Evolutionary conservation across 441 rosid genomes (phyloP), one percentile per base, ranked within the genome.

Genomic region (Manihot esculenta): DNA sequence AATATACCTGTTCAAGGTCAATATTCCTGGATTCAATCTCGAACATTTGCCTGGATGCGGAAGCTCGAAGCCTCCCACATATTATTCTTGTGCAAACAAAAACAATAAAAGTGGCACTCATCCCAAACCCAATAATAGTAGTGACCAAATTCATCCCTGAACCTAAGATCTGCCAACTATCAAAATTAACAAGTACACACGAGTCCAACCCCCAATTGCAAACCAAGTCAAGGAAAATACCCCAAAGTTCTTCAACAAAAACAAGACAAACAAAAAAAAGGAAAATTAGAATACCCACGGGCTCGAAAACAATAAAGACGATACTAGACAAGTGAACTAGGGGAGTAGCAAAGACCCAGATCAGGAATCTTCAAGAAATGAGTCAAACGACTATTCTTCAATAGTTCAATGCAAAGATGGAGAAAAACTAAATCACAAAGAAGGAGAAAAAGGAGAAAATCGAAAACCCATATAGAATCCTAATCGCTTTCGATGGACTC

Each of bases 31-130:
- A 76, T 33, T 87, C 85, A 58, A 76, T 71, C 75, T 82, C 90
- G 55, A 85, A 76, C 85, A 76, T 74, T 64, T 71, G 86, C 60
- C 86, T 75, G 10, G 86, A 71, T 33, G 70, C 80, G 8, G 80
- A 72, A 23, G 82, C 71, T 62, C 86, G 76, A 60, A 82, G 49
- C 78, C 89, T 82, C 63, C 87, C 77, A 58, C 94, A 89, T 5
- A 89, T 77, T 17, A 89, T 80, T 73, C 90, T 83, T 20, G 85
- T 73, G 67, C 90, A 89, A 38, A 89, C 80, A 47, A 86, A 89
- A 74, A 84, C 82, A 9, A 87, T 85, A 72, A 89, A 87, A 62
- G 88, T 66, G 7, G 84, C 87, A 75, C 89, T 87, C 88, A 84
- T 81, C 57, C 78, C 90, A 76, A 89, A 89, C 53, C 87, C 95